Evolutionary conservation across 1,139 yeast genomes (phyloP).

Genomic region (Magnusiomyces fungicola): DNA sequence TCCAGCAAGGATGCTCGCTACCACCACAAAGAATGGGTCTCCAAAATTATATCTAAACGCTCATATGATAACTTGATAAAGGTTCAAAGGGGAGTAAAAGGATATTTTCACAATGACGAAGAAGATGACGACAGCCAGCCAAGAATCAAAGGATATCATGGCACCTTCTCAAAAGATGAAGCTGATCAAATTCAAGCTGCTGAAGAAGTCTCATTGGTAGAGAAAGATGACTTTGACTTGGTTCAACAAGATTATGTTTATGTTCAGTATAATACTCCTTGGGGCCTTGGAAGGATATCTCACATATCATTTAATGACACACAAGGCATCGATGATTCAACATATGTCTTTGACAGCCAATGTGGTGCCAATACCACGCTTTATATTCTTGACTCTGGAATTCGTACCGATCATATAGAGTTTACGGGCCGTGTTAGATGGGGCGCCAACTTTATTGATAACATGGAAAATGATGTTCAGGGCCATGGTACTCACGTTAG

Average conservation of each 20-base stretch:
- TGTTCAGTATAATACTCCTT: constrained; percentile 31
- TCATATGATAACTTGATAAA: neutral
- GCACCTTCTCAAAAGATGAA: constrained; percentile 20
- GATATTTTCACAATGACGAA: constrained; percentile 42
- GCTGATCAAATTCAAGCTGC: constrained; percentile 38
- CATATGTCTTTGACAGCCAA: constrained; percentile 41
- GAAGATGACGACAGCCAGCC: constrained; percentile 49
- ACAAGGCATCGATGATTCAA: constrained; percentile 14
- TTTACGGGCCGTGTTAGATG: constrained; percentile 42
- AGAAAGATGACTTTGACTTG: constrained; percentile 37
- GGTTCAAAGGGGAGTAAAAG: constrained; percentile 1
- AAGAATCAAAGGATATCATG: constrained; percentile 26
- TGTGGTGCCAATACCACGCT: constrained; percentile 50
- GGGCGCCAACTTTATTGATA: constrained; percentile 31
- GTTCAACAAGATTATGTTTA: constrained; percentile 12
- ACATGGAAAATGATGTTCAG: constrained; percentile 31
- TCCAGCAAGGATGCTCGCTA: constrained; percentile 12
- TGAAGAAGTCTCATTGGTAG: constrained; percentile 42
- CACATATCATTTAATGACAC: constrained; percentile 20
- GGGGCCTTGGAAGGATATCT: constrained; percentile 54
- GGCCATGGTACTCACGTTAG: constrained; percentile 42
- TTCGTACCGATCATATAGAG: constrained; percentile 41
- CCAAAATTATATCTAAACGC: constrained; percentile 4
- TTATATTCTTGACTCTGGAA: constrained; percentile 47
- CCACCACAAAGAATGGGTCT: constrained; percentile 18